Conservation (phyloP, 306 rosid genomes). For the Prunus dulcis region DNA sequence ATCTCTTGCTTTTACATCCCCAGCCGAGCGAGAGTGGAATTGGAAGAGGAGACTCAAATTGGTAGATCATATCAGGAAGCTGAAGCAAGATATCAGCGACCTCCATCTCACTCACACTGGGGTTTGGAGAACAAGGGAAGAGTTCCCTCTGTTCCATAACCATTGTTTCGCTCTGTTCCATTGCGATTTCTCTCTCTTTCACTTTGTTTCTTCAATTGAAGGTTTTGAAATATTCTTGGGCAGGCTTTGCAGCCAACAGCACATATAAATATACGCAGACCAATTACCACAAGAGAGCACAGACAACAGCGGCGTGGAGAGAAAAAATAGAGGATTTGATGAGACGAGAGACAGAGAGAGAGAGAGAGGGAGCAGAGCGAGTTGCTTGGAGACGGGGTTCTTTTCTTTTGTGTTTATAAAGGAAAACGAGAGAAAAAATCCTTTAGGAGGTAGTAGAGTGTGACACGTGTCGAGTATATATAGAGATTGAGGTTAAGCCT, state of each 20-base stretch:
- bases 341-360: neutral
- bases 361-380: neutral
- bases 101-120: constrained; percentile 24
- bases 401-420: neutral
- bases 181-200: neutral
- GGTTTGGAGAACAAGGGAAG: neutral
- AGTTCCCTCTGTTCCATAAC: neutral
- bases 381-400: constrained; percentile 24
- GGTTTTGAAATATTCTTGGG: neutral
- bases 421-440: constrained; percentile 11
- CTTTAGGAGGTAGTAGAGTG: neutral
- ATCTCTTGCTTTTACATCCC: constrained; percentile 51
- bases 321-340: neutral
- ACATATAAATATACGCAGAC: neutral
- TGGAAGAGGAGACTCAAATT: neutral
- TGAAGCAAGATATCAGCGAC: constrained; percentile 34
- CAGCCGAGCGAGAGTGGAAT: constrained; percentile 21
- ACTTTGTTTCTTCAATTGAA: neutral
- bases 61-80: constrained; percentile 9
- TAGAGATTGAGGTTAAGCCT: constrained; percentile 28
- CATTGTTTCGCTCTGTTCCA: neutral
- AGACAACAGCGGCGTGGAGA: neutral
- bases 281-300: neutral
- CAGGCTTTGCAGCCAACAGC: neutral
- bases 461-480: constrained; percentile 44